Evolutionary conservation across 2,329 filamentous ascomycete genomes (phyloP).

Genomic region (Exophiala calicioides): DNA sequence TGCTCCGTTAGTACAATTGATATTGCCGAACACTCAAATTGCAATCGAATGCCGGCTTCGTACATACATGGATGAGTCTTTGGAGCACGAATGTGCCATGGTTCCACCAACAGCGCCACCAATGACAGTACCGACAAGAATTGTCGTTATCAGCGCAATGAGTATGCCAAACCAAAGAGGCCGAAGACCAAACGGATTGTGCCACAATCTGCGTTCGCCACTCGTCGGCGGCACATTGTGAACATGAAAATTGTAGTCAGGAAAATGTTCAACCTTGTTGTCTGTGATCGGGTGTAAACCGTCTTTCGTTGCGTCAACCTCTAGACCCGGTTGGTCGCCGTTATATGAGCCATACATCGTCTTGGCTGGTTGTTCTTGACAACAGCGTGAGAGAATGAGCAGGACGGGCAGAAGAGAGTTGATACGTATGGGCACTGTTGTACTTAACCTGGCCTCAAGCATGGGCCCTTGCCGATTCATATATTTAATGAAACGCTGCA

Average conservation of each 20-base stretch:
- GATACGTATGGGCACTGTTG: too few relatives aligned
- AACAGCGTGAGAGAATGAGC: too few relatives aligned
- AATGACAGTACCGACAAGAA: constrained; percentile 2
- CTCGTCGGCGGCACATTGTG: background rate
- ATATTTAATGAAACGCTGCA: too few relatives aligned
- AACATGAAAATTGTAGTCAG: background rate
- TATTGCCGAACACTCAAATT: background rate
- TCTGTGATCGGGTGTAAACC: background rate
- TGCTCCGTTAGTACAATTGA: background rate
- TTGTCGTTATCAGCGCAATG: background rate
- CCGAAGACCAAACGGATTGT: constrained; percentile 1
- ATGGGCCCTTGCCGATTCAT: too few relatives aligned
- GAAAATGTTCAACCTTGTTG: background rate
- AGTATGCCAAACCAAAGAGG: constrained; percentile 7
- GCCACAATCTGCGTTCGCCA: background rate
- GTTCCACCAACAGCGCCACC: constrained; percentile 2
- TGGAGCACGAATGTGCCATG: constrained; percentile 1
- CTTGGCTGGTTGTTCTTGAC: background rate
- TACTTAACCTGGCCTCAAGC: too few relatives aligned
- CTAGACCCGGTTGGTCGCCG: background rate
- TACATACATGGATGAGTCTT: constrained; percentile 5
- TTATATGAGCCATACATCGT: background rate
- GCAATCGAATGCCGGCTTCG: background rate
- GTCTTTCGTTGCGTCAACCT: background rate
- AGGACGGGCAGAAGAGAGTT: too few relatives aligned